A percentile compares a stretch with the other conserved stretches of the same genome.
Conservation (phyloP, 2,329 filamentous ascomycete genomes). For the Coniella lustricola region DNA sequence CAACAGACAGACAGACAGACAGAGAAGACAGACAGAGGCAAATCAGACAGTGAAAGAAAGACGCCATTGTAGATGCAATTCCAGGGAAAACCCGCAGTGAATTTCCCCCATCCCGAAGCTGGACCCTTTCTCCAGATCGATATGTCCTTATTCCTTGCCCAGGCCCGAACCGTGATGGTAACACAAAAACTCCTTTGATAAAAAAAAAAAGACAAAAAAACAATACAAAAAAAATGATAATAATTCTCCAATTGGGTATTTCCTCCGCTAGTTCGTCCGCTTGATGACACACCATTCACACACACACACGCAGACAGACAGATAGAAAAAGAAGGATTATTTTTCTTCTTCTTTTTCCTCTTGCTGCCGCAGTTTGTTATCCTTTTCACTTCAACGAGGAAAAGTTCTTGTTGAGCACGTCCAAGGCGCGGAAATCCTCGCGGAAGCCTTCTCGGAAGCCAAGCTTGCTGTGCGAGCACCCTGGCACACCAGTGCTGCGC, state of each 20-base stretch:
- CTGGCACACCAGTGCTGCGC: conserved; percentile 24
- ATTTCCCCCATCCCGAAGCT: too few species aligned
- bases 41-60: neutral
- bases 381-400: conserved; percentile 7
- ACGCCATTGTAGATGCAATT: neutral
- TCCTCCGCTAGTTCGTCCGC: neutral
- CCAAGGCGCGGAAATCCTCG: conserved; percentile 22
- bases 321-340: too few species aligned
- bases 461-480: conserved; percentile 1
- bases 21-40: too few species aligned
- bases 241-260: neutral
- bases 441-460: conserved; percentile 12
- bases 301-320: too few species aligned
- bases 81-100: too few species aligned
- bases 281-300: too few species aligned
- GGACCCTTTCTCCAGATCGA: too few species aligned
- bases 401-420: conserved; percentile 25
- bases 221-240: neutral
- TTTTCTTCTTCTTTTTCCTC: neutral
- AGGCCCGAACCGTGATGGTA: too few species aligned
- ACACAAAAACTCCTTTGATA: neutral
- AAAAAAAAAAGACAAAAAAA: neutral
- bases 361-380: conserved; percentile 13
- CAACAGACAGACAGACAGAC: neutral
- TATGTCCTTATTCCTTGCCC: too few species aligned